A percentile compares a stretch with the other conserved stretches of the same genome.
Conservation (phyloP, 371 early-diverging fungal genomes). For the Blastocladiella emersonii region DNA sequence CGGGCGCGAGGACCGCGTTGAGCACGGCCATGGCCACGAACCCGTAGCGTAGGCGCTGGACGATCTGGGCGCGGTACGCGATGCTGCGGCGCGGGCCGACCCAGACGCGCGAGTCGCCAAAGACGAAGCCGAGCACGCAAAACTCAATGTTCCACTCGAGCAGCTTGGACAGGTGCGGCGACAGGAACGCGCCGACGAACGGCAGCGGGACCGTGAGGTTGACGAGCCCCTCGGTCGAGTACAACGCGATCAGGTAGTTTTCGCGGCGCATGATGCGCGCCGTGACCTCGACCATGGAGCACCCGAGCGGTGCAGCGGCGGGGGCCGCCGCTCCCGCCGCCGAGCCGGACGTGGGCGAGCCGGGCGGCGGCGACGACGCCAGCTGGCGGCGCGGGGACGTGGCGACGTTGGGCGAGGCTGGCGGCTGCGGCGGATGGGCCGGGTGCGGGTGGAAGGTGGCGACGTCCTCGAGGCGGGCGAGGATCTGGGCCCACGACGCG, state of each 20-base stretch:
- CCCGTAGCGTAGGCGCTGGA: conserved; percentile 62
- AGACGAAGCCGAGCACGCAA: conserved; percentile 72
- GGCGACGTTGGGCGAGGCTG: conserved; percentile 4
- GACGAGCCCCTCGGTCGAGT: conserved; percentile 71
- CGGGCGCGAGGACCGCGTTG: conserved; percentile 72
- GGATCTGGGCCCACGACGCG: conserved; percentile 60
- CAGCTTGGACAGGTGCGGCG: conserved; percentile 51
- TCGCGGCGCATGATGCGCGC: conserved; percentile 93
- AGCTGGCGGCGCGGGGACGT: conserved; percentile 5
- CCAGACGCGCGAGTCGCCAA: conserved; percentile 63
- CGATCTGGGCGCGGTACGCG: too few species aligned
- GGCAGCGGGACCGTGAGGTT: conserved; percentile 58
- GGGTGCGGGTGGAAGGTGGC: conserved; percentile 51
- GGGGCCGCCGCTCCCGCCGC: conserved; percentile 13
- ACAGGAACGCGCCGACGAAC: conserved; percentile 24
- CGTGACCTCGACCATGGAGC: conserved; percentile 75
- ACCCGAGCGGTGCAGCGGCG: conserved; percentile 22
- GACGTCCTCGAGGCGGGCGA: conserved; percentile 47
- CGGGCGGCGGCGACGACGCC: conserved; percentile 8
- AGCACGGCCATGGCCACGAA: conserved; percentile 76
- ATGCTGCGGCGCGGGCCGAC: background rate
- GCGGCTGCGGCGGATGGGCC: conserved; percentile 19
- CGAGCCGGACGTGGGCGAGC: conserved; percentile 2
- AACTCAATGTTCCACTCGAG: conserved; percentile 85
- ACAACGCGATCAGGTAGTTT: conserved; percentile 87